Evolutionary conservation across 2,329 filamentous ascomycete genomes (phyloP), one percentile per base, ranked within the genome.

Genomic region (Paraphaeosphaeria sporulosa): DNA sequence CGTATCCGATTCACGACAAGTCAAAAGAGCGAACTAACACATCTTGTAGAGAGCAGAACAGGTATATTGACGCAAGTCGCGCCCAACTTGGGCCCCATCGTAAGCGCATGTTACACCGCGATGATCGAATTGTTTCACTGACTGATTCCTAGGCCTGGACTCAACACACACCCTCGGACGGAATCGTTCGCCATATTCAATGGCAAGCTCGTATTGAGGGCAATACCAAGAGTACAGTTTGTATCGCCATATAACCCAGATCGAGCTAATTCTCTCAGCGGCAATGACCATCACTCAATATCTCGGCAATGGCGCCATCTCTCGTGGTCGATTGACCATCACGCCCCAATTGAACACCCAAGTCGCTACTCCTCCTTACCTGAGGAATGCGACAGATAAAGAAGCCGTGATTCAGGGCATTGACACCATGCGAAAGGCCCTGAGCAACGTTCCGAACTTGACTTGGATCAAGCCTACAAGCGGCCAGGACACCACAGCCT

Each of bases 151-250:
- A 67, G 61, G 83, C 83, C 77, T 88, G 83, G 81, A 85, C 87
- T 58, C 82, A 85, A 61, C 83, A 88, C 66, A 66, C 71, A 19
- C 78, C 78, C 10, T 71, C 74, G 2, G 88, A 90, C 64, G 86
- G 86, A 19, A 83, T 87, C 54, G 81, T 83, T 4, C 82, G 88
- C 47, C 86, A 89, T 70, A 79, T 89, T 8, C 87, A 90, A 72
- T 90, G 85, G 81, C 89, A 87, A 9, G 83, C 86, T 19, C 82
- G 87, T 55, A 85, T 89, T 15, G 87, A 89, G 65, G 84, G 82
- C 30, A 50, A 61, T 9, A 66, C 58, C 2, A 65, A 62, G 1
- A 69, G 65, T 68, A 57, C 15, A 57, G 48, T 32, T 12, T 4
- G n/a, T 43, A 12, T 19, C 25, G 15, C 17, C 38, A 54, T 1